Evolutionary conservation across 2,329 filamentous ascomycete species (phyloP).

Genomic region (Colletotrichum chrysophilum): DNA sequence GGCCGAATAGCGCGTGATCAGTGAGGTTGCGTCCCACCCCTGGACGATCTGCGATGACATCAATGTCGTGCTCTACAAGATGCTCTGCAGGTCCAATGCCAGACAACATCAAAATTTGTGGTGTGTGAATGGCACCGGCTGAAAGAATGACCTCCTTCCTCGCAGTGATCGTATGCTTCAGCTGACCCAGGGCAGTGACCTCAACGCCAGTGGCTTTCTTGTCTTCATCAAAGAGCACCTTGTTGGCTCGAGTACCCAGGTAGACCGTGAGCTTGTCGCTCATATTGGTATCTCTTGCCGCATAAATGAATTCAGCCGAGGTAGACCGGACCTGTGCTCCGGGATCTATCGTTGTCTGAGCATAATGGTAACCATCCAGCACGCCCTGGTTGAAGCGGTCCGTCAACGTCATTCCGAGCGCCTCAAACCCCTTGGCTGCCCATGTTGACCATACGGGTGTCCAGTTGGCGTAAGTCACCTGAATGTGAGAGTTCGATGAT

Average conservation of each 20-base stretch:
- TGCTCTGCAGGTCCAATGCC: conserved; percentile 47
- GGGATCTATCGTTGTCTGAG: conserved; percentile 31
- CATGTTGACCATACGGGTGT: conserved; percentile 24
- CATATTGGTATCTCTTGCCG: conserved; percentile 27
- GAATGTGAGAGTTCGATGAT: conserved; percentile 27
- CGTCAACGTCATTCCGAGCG: conserved; percentile 39
- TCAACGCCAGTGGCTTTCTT: conserved; percentile 46
- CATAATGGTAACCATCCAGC: conserved; percentile 38
- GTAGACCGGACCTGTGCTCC: conserved; percentile 32
- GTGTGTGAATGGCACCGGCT: conserved; percentile 7
- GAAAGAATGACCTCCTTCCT: conserved; percentile 7
- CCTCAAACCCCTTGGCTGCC: conserved; percentile 35
- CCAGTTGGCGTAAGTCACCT: conserved; percentile 28
- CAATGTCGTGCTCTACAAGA: conserved; percentile 40
- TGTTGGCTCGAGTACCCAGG: conserved; percentile 44
- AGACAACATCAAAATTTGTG: conserved; percentile 15
- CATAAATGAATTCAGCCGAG: conserved; percentile 39
- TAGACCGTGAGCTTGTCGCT: conserved; percentile 43
- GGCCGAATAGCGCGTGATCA: conserved; percentile 55
- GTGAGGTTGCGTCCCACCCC: conserved; percentile 86
- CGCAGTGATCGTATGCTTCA: conserved; percentile 11
- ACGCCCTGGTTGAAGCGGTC: conserved; percentile 44
- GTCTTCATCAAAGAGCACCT: conserved; percentile 45
- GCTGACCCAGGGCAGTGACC: conserved; percentile 26
- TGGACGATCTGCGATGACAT: conserved; percentile 56